Base-by-base conservation (phyloP, 2,329 filamentous ascomycete species). In the Massarina eburnea region DNA sequence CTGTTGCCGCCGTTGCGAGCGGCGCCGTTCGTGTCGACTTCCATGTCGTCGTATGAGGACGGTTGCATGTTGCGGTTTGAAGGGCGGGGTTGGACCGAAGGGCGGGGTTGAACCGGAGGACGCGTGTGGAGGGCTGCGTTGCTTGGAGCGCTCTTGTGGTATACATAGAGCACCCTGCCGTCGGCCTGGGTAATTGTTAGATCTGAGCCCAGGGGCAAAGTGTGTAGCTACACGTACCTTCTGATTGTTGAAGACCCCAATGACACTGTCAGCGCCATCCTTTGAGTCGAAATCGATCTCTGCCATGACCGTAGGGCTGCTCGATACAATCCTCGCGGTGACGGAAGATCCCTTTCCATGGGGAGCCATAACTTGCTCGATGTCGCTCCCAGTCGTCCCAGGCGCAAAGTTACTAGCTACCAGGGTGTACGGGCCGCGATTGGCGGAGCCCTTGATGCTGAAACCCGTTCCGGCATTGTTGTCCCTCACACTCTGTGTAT, bases 331-430 rank as follows among this genome's bases (percentile, higher is more conserved):
- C 27, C 77, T 80, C 72, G 88, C 92, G 59, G 80, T 82, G 19
- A 80, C 63, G 59, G 90, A 56, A 49, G 84, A 76, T 24, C 80
- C 80, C 4, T 24, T 14, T 30, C 86, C 87, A n/a, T 88, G 74
- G 0, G 83, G 83, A n/a, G 79, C 80, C 82, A 94, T 84, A 45
- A 89, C 89, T 58, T 85, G 88, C 74, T 91, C 87, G 48, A 94
- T 89, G 62, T 94, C 89, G 22, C 86, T 87, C 1, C 85, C 86
- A 6, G 89, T 91, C 1, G 89, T 94, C 29, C 89, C 89, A 2
- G 82, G 82, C 10, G 88, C 89, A 65, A 94, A 90, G 74, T 94
- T 94, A 69, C 88, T 85, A 2, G 86, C 88, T 65, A 89, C 80
- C 19, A 94, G 80, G 15, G 81, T 80, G 58, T 81, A 89, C 1